Conservation (phyloP, 176 grass and related monocot species). For the Rhynchospora pubera region DNA sequence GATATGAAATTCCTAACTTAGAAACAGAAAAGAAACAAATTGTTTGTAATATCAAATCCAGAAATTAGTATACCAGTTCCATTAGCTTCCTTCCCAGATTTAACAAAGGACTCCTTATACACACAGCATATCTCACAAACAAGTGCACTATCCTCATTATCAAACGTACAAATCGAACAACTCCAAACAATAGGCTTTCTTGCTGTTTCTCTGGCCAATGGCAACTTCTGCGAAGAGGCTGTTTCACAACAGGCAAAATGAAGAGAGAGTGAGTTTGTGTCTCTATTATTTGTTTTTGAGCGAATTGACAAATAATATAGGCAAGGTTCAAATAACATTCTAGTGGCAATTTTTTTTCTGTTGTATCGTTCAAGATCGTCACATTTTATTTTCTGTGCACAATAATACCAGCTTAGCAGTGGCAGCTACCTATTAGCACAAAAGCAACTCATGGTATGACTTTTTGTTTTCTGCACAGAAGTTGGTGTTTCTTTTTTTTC, state of each 20-base stretch:
- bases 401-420: background rate
- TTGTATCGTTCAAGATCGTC: background rate
- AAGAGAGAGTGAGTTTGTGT: background rate
- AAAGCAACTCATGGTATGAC: background rate
- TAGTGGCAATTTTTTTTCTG: background rate
- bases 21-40: background rate
- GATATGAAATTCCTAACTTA: background rate
- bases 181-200: constrained; percentile 46
- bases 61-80: constrained; percentile 39
- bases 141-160: constrained; percentile 60
- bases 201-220: constrained; percentile 36
- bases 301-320: background rate
- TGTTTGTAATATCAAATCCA: background rate
- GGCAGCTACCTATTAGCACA: background rate
- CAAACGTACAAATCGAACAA: constrained; percentile 70
- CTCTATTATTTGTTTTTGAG: background rate
- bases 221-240: constrained; percentile 20
- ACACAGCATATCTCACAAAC: constrained; percentile 89
- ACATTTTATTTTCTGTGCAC: background rate
- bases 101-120: constrained; percentile 60
- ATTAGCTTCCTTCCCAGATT: constrained; percentile 52
- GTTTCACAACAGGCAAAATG: constrained; percentile 23
- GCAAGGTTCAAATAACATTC: background rate
- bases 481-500: background rate
- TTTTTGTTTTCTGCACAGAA: background rate